Percentiles rank a stretch among this genome's conserved stretches.
Evolutionary conservation across 352 stramenopile species (phyloP).

Genomic region (Pythium insidiosum): DNA sequence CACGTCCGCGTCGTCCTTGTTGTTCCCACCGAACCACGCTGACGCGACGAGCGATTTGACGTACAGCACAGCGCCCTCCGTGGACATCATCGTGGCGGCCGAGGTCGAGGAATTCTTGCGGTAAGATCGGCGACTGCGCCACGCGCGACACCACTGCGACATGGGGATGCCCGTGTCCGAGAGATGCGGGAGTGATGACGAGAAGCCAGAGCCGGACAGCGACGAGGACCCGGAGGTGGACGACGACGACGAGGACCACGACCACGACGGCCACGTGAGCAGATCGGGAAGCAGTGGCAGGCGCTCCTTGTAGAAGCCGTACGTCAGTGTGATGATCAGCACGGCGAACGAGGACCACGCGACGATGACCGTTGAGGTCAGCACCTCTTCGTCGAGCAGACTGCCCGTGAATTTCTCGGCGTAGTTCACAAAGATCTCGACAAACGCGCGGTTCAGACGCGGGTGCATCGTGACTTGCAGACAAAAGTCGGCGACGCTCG

Average conservation of each 20-base stretch:
- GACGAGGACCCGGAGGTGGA: no score
- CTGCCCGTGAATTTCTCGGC: slow-evolving; percentile 49
- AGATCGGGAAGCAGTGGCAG: slow-evolving; percentile 48
- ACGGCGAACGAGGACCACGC: slow-evolving; percentile 42
- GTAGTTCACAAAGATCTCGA: slow-evolving; percentile 63
- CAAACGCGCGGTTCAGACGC: slow-evolving; percentile 52
- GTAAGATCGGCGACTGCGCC: slow-evolving; percentile 4
- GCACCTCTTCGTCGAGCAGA: slow-evolving; percentile 47
- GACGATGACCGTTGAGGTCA: slow-evolving; percentile 41
- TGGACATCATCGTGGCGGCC: no score
- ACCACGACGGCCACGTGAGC: slow-evolving; percentile 23
- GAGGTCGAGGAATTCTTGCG: slow-evolving; percentile 51
- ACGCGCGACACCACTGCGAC: no score
- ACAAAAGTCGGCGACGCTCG: slow-evolving; percentile 63
- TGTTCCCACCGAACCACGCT: no score
- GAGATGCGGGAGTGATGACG: slow-evolving; percentile 2
- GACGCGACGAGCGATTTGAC: no score
- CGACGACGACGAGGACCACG: no score
- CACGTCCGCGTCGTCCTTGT: no score
- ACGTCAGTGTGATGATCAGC: slow-evolving; percentile 36
- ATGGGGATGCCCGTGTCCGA: background rate
- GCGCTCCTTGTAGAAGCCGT: slow-evolving; percentile 40
- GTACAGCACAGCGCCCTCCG: no score
- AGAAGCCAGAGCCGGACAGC: slow-evolving; percentile 13
- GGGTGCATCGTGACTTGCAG: slow-evolving; percentile 65